Evolutionary conservation across 75 land plant species (phyloP), one percentile per base, ranked within the genome.

Genomic region (Adiantum capillusveneris): DNA sequence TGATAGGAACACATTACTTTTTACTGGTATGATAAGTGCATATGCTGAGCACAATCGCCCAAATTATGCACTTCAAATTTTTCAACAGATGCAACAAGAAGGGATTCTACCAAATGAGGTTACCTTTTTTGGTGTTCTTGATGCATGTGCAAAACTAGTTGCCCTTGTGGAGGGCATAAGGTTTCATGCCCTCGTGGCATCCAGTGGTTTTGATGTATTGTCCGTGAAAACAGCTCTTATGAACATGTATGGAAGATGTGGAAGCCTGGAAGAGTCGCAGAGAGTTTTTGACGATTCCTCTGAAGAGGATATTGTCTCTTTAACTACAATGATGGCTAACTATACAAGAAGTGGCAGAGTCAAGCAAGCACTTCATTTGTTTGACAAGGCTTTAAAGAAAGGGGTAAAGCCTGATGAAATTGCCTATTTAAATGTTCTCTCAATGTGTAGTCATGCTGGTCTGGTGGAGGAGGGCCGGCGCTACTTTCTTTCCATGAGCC

Each of bases 371-470:
- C 49, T 61, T 14, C 18, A 61, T 44, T 17, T 61, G 24, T 44
- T 44, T 25, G 21, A 25, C 25, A 29, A 29, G 29, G 34, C 34
- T 17, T 1, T 14, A 22, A 20, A 25, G 5, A 28, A 2, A 44
- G 51, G 63, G 14, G 14, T 45, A 16, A 64, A 53, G 14, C 55
- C 57, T 25, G 57, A 64, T 64, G 39, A 5, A 1, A 25, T 64
- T 18, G 30, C 41, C 42, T 52, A 18, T 37, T 20, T 36, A n/a
- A 30, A 37, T 26, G 37, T 64, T 7, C 37, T 64, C 9, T 36
- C 53, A 7, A 50, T 50, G 27, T 71, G 74, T 43, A 65, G 57
- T 54, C 67, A 64, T 49, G 25, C 56, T 19, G 74, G 68, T n/a
- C 27, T 65, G 13, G 61, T 65, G 44, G 44, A 56, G 20, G 37